A percentile compares a stretch with the other conserved stretches of the same genome.
Conservation (phyloP, 148 eudicot genomes). For the Rhododendron kiyosumense region DNA sequence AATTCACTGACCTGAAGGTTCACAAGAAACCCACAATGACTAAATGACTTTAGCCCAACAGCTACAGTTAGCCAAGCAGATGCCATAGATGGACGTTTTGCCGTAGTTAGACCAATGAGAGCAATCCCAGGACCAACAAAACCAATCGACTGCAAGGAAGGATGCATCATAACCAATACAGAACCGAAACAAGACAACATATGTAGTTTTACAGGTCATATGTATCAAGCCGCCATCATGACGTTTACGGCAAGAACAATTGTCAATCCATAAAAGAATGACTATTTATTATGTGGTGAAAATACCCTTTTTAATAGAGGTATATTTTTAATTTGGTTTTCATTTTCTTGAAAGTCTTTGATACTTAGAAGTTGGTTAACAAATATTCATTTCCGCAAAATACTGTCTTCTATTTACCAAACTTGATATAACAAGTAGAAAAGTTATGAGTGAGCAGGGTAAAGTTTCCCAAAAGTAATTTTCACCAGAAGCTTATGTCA, state of each 20-base stretch:
- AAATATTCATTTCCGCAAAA: not conserved
- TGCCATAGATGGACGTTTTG: slow-evolving; percentile 60
- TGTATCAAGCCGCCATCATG: not conserved
- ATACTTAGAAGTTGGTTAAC: not conserved
- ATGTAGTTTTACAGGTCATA: not conserved
- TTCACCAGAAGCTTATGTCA: not conserved
- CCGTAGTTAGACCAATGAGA: slow-evolving; percentile 64
- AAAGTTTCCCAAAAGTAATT: not conserved
- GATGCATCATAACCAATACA: not conserved
- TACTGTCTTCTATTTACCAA: not conserved
- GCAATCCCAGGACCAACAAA: slow-evolving; percentile 80
- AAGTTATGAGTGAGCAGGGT: not conserved
- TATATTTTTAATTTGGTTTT: not conserved
- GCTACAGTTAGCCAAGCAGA: slow-evolving; percentile 92
- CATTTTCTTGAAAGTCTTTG: not conserved
- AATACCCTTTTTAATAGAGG: not conserved
- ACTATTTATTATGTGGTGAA: not conserved
- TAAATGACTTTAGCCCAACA: slow-evolving; percentile 83
- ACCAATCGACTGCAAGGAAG: slow-evolving; percentile 68
- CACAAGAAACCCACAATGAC: slow-evolving; percentile 91
- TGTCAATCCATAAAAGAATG: not conserved
- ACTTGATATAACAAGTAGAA: not conserved
- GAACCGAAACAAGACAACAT: not conserved
- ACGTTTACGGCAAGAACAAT: not conserved
- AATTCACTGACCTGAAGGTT: slow-evolving; percentile 70